Evolutionary conservation across 2,329 filamentous ascomycete genomes (phyloP).

Genomic region (Diaporthe longicolla): DNA sequence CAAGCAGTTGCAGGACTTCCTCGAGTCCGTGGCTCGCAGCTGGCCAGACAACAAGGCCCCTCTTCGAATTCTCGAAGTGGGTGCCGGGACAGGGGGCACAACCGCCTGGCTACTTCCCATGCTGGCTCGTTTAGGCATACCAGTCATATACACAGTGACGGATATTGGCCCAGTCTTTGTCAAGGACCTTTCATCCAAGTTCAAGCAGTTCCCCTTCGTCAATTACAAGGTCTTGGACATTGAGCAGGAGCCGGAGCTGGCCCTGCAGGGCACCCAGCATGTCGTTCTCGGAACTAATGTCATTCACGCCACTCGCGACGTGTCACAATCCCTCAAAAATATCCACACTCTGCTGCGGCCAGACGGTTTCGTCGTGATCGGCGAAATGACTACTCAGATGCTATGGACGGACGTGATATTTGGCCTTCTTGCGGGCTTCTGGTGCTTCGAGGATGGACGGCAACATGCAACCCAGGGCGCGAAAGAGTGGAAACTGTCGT

Average conservation of each 20-base stretch:
- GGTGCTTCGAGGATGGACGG: constrained; percentile 19
- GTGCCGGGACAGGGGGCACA: background rate
- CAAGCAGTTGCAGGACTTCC: background rate
- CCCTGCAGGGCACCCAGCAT: background rate
- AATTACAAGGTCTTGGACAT: constrained; percentile 17
- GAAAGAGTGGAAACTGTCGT: constrained; percentile 14
- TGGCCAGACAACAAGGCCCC: background rate
- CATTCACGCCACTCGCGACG: constrained; percentile 7
- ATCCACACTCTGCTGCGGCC: background rate
- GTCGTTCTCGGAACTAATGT: constrained; percentile 14
- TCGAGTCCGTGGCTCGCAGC: background rate
- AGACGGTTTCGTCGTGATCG: constrained; percentile 17
- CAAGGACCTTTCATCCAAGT: background rate
- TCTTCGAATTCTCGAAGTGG: constrained; percentile 11
- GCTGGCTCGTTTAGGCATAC: constrained; percentile 17
- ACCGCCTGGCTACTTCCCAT: constrained; percentile 25
- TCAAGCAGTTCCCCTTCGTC: constrained; percentile 19
- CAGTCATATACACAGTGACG: constrained; percentile 10
- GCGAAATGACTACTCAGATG: constrained; percentile 17
- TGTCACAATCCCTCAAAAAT: constrained; percentile 1
- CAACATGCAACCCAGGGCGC: constrained; percentile 6
- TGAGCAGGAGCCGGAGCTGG: constrained; percentile 11
- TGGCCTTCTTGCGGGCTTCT: constrained; percentile 14
- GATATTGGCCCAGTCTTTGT: constrained; percentile 22
- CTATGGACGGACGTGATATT: constrained; percentile 24